These are phyloP conservation scores for Heterobasidion occidentale DNA, from an alignment of 1,284 basidiomycete genomes.

Conservation along the genomic window DNA sequence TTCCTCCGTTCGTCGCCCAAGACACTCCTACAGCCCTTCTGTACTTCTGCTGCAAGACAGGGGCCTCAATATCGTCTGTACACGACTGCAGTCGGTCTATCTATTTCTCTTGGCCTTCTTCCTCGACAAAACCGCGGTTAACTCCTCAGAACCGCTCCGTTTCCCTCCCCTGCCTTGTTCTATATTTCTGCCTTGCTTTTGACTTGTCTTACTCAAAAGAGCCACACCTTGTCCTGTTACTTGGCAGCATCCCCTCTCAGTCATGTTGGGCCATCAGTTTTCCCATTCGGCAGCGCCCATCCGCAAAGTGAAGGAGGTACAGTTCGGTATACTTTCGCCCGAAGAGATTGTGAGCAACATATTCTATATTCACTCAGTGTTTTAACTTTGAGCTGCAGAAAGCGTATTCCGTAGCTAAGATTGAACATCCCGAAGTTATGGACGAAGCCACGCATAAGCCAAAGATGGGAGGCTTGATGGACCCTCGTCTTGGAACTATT, in stretches of 20 bases:
- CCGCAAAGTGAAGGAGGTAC: slow-evolving; percentile 94
- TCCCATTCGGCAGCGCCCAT: slow-evolving; percentile 91
- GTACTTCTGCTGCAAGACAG: no score
- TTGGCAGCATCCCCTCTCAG: slow-evolving; percentile 8
- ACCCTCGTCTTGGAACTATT: slow-evolving; percentile 97
- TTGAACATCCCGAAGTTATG: slow-evolving; percentile 97
- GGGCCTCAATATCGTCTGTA: no score
- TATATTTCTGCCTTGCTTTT: no score
- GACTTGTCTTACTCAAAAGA: no score
- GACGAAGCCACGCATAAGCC: slow-evolving; percentile 88
- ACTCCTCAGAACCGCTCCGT: no score
- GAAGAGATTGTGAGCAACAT: slow-evolving; percentile 88
- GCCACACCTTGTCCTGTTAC: no score
- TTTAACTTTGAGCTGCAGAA: slow-evolving; percentile 48
- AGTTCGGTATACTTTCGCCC: slow-evolving; percentile 99
- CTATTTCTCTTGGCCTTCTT: no score
- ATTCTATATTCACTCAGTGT: slow-evolving; percentile 1
- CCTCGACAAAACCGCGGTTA: no score
- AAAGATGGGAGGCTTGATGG: slow-evolving; percentile 92
- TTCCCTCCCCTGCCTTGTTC: no score
- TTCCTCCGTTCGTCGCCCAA: slow-evolving; percentile 3
- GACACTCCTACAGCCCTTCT: background rate
- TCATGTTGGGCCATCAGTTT: slow-evolving; percentile 80
- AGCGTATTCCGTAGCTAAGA: slow-evolving; percentile 96
- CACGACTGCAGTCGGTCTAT: no score